Percentiles rank a stretch among this genome's conserved stretches.
These are phyloP conservation scores for Ophiosphaerella herpotricha DNA, from an alignment of 2,329 filamentous ascomycete genomes.

Conservation along the genomic window DNA sequence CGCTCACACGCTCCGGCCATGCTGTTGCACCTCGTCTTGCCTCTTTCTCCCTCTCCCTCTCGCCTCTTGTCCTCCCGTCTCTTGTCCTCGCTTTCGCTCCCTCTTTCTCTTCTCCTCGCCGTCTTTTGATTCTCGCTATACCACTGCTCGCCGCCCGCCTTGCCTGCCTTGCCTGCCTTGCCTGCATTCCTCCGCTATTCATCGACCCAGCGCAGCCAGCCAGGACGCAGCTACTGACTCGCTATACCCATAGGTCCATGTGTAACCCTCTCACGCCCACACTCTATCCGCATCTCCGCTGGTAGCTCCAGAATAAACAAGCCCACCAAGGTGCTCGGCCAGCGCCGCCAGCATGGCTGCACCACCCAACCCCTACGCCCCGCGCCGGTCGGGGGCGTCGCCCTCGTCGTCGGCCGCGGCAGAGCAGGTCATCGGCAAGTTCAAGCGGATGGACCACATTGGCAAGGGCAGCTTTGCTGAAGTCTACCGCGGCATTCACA, in stretches of 20 bases:
- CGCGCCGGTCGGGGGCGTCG: slow-evolving; percentile 45
- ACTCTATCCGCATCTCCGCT: slow-evolving; percentile 45
- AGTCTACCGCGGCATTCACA: slow-evolving; percentile 85
- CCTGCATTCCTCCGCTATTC: slow-evolving; percentile 8
- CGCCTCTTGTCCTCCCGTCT: slow-evolving; percentile 5
- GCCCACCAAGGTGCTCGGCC: slow-evolving; percentile 32
- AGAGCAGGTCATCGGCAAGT: slow-evolving; percentile 67
- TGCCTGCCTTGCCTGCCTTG: neutral
- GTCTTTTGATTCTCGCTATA: neutral
- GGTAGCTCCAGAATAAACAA: slow-evolving; percentile 34
- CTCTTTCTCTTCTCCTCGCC: slow-evolving; percentile 1
- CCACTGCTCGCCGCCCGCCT: slow-evolving; percentile 1
- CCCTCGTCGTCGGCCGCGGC: slow-evolving; percentile 39
- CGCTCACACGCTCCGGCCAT: slow-evolving; percentile 11
- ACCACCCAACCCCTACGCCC: slow-evolving; percentile 35
- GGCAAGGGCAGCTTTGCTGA: slow-evolving; percentile 97
- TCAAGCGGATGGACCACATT: slow-evolving; percentile 84
- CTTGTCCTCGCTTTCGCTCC: slow-evolving; percentile 5
- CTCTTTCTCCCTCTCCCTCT: slow-evolving; percentile 13
- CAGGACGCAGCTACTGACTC: neutral
- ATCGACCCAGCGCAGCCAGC: slow-evolving; percentile 3
- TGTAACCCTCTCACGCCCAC: slow-evolving; percentile 44
- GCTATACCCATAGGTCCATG: slow-evolving; percentile 36
- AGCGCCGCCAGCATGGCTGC: slow-evolving; percentile 44
- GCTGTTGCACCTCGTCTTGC: slow-evolving; percentile 14